Base-by-base conservation (phyloP, 176 grass and related monocot species). In the Oryza officinalis region DNA sequence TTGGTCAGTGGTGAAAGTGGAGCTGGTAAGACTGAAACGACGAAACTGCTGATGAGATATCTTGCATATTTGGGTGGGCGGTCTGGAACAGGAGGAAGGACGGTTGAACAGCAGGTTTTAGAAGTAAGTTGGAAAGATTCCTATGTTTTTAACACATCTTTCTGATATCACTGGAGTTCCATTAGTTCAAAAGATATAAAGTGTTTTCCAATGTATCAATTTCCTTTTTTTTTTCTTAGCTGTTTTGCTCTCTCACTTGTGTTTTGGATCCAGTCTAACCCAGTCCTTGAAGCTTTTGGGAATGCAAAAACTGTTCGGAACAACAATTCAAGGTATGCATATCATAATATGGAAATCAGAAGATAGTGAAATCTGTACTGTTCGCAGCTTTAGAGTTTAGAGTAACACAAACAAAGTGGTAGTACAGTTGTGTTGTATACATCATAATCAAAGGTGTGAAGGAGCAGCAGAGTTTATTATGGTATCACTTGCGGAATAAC, bases 1-100 rank as follows among this genome's bases (percentile, higher is more conserved):
- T 90, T 98, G 87, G 95, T 98, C 87, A 98, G 95, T 85, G 95
- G 95, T 81, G 95, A 94, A 93, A 98, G 95, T 93, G 95, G 95
- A 84, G 92, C 92, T 77, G 95, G 95, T 85, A 98, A 98, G 92
- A 98, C 95, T 76, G 95, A 98, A 83, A 94, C 95, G 71, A 98
- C 95, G 27, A 98, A 98, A 67, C 74, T 93, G 83, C 64, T 98
- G 17, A 98, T 98, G 95, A 88, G 95, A 83, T 98, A 98, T 90
- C 90, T 98, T 73, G 95, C 95, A 77, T 95, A 82, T 85, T 76
- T 98, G 85, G 93, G 96, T 83, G 96, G 96, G 68, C 87, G 93
- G 52, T 89, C 96, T 67, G 89, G 81, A 54, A 82, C 89, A 49
- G 96, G 92, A 90, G 91, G 76, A 72, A 91, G 96, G 86, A 98